phyloP scores from a whole-genome alignment of 176 grass and related monocot species.

The Oryza meyeriana region DNA sequence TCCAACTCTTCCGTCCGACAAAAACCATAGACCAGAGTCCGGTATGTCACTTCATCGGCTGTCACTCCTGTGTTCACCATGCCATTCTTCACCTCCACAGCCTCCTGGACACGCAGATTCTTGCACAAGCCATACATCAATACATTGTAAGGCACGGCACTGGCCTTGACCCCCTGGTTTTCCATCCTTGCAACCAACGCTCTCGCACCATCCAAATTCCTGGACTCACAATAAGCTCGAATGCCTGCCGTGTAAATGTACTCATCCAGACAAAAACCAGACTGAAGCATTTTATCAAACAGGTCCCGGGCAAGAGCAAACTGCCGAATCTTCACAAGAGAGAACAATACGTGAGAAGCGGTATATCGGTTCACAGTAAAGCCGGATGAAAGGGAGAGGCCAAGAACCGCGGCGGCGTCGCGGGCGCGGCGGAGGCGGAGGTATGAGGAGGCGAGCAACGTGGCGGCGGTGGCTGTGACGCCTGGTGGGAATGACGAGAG shows the following conservation, averaged over 20 bases:
- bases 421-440: slow-evolving; percentile 37
- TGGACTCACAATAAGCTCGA: slow-evolving; percentile 51
- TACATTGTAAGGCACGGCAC: slow-evolving; percentile 64
- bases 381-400: slow-evolving; percentile 32
- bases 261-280: slow-evolving; percentile 35
- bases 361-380: slow-evolving; percentile 38
- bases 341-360: slow-evolving; percentile 51
- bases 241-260: slow-evolving; percentile 56
- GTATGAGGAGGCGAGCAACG: slow-evolving; percentile 50
- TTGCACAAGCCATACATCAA: slow-evolving; percentile 73
- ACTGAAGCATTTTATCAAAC: slow-evolving; percentile 56
- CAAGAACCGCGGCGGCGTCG: slow-evolving; percentile 38
- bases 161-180: slow-evolving; percentile 32
- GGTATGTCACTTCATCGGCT: slow-evolving; percentile 64
- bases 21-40: slow-evolving; percentile 59
- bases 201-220: slow-evolving; percentile 35
- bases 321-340: slow-evolving; percentile 42
- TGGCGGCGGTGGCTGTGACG: slow-evolving; percentile 15
- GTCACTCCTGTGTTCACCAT: slow-evolving; percentile 40
- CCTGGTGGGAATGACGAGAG: not conserved
- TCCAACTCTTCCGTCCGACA: slow-evolving; percentile 48
- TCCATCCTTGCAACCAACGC: slow-evolving; percentile 46
- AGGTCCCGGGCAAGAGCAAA: slow-evolving; percentile 47
- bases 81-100: slow-evolving; percentile 44
- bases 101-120: slow-evolving; percentile 44